These are phyloP conservation scores for Panicum miliaceum DNA, from an alignment of 176 grass and related monocot genomes.

Conservation along the genomic window DNA sequence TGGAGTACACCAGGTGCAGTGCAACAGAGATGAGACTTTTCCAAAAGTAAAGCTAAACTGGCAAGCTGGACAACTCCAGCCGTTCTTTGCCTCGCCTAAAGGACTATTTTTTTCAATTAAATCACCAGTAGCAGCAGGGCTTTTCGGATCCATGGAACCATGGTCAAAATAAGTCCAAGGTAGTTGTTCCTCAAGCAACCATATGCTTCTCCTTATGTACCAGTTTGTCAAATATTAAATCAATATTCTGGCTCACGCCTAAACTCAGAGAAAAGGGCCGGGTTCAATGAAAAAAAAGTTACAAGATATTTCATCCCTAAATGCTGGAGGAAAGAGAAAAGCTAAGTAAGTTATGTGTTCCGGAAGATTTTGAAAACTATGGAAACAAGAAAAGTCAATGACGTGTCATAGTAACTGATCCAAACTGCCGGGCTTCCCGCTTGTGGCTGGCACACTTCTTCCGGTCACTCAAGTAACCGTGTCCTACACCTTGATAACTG, in stretches of 20 bases:
- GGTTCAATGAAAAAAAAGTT: neutral
- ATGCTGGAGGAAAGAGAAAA: neutral
- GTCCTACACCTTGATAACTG: neutral
- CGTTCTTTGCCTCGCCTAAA: conserved; percentile 34
- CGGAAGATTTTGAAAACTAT: neutral
- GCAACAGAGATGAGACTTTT: neutral
- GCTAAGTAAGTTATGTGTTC: neutral
- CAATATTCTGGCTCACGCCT: neutral
- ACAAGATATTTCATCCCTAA: neutral
- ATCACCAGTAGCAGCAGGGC: neutral
- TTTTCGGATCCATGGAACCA: neutral
- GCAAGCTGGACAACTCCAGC: conserved; percentile 11
- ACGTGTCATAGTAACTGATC: conserved; percentile 13
- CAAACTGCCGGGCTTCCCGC: neutral
- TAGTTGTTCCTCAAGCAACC: neutral
- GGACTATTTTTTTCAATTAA: neutral
- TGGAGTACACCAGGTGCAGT: neutral
- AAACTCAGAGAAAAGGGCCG: neutral
- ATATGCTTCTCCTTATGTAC: neutral
- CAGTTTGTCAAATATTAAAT: neutral
- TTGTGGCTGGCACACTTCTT: conserved; percentile 10
- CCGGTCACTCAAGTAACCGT: neutral
- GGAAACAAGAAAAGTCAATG: conserved; percentile 36
- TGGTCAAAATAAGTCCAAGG: neutral
- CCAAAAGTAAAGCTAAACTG: neutral